These are phyloP conservation scores for Chaetomium sp. DNA, from an alignment of 2,329 filamentous ascomycete species.

Conservation along the genomic window DNA sequence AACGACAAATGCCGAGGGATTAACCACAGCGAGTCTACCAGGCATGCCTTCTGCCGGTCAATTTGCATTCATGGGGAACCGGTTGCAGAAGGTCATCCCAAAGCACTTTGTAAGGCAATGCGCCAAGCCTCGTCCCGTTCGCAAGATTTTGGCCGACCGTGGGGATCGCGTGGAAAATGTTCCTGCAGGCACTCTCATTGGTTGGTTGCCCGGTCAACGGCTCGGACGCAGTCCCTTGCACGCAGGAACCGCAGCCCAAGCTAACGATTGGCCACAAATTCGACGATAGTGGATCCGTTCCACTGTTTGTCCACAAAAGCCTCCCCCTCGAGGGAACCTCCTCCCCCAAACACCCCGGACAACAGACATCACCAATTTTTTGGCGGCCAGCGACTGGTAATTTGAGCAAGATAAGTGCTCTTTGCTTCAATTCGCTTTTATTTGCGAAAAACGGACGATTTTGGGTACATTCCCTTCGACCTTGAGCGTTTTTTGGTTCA, in stretches of 20 bases:
- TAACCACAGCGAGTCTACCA: too few species aligned
- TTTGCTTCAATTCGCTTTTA: not conserved
- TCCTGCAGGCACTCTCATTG: not conserved
- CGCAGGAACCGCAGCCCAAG: not conserved
- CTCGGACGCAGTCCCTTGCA: not conserved
- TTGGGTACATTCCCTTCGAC: too few species aligned
- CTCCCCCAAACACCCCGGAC: not conserved
- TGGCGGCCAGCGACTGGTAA: not conserved
- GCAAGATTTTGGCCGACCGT: not conserved
- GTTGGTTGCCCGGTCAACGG: constrained; percentile 7
- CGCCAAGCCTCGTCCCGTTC: too few species aligned
- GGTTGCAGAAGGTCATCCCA: too few species aligned
- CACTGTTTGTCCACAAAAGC: not conserved
- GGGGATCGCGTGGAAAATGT: too few species aligned
- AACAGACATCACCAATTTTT: not conserved
- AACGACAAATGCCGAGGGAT: too few species aligned
- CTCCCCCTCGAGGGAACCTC: not conserved
- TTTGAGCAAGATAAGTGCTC: constrained; percentile 6
- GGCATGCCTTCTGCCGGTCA: too few species aligned
- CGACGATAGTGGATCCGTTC: not conserved
- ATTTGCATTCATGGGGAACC: too few species aligned
- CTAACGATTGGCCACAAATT: not conserved
- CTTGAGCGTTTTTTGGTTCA: too few species aligned
- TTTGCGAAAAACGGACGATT: not conserved
- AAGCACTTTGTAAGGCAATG: too few species aligned